These are phyloP conservation scores for Colletotrichum melonis DNA, from an alignment of 2,329 filamentous ascomycete species.

Conservation along the genomic window DNA sequence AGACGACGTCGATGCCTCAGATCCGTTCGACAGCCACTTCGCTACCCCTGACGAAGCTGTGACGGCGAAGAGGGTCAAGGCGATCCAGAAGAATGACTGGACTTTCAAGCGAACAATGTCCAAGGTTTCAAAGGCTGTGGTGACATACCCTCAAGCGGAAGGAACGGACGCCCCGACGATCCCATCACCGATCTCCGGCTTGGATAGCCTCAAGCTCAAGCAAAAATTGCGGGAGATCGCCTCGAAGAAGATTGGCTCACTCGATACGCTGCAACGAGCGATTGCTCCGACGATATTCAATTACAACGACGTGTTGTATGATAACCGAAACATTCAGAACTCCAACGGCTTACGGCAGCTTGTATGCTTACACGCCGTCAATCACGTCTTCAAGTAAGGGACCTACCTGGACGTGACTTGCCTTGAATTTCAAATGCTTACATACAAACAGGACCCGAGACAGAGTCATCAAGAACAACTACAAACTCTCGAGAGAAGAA, in stretches of 20 bases:
- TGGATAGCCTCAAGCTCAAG: slow-evolving; percentile 73
- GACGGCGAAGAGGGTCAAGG: slow-evolving; percentile 64
- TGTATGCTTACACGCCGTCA: slow-evolving; percentile 84
- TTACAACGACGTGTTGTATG: slow-evolving; percentile 85
- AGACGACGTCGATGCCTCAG: slow-evolving; percentile 59
- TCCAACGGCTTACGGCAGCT: slow-evolving; percentile 76
- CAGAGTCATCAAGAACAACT: slow-evolving; percentile 91
- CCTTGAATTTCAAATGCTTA: slow-evolving; percentile 32
- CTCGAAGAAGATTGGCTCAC: slow-evolving; percentile 62
- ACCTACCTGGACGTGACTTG: too few relatives aligned
- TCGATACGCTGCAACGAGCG: slow-evolving; percentile 72
- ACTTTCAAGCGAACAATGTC: slow-evolving; percentile 57
- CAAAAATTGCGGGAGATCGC: slow-evolving; percentile 71
- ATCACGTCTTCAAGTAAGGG: slow-evolving; percentile 87
- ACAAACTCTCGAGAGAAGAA: slow-evolving; percentile 76
- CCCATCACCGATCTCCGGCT: slow-evolving; percentile 49
- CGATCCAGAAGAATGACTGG: slow-evolving; percentile 64
- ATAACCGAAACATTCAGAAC: slow-evolving; percentile 76
- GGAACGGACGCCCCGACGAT: slow-evolving; percentile 45
- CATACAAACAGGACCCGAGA: slow-evolving; percentile 76
- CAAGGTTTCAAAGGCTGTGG: slow-evolving; percentile 60
- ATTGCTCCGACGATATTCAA: slow-evolving; percentile 81
- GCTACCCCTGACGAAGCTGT: slow-evolving; percentile 72
- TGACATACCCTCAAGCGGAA: slow-evolving; percentile 57
- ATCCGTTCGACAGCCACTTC: slow-evolving; percentile 88